These are phyloP conservation scores for Colletotrichum plurivorum DNA, from an alignment of 2,329 filamentous ascomycete genomes.

Conservation along the genomic window DNA sequence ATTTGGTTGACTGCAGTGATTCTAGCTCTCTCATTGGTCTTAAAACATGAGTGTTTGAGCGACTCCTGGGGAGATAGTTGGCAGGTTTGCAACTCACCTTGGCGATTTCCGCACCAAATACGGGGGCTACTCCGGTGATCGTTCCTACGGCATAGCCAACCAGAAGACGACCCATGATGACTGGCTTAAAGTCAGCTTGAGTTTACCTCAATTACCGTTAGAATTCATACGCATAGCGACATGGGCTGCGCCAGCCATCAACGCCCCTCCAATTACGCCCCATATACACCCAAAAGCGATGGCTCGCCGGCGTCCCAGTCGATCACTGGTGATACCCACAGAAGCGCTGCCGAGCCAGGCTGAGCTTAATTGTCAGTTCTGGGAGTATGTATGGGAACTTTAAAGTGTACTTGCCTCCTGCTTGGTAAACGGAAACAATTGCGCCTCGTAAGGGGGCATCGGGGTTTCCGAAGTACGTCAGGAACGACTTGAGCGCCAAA, in stretches of 20 bases:
- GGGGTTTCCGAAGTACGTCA: slow-evolving; percentile 52
- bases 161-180: slow-evolving; percentile 55
- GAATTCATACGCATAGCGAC: slow-evolving; percentile 56
- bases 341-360: slow-evolving; percentile 58
- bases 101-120: slow-evolving; percentile 58
- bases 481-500: slow-evolving; percentile 53
- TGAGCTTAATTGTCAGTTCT: slow-evolving; percentile 26
- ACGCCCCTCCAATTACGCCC: slow-evolving; percentile 54
- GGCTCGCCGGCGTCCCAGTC: slow-evolving; percentile 53
- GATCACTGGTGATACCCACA: slow-evolving; percentile 55
- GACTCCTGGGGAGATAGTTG: background rate
- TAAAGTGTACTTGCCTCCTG: slow-evolving; percentile 47
- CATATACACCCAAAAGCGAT: slow-evolving; percentile 57
- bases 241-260: slow-evolving; percentile 58
- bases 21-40: slow-evolving; percentile 55
- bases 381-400: too few species aligned
- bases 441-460: slow-evolving; percentile 53
- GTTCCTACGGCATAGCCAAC: slow-evolving; percentile 57
- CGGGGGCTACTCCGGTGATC: slow-evolving; percentile 57
- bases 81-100: slow-evolving; percentile 45
- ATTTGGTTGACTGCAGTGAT: slow-evolving; percentile 58
- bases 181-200: slow-evolving; percentile 39
- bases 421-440: slow-evolving; percentile 58
- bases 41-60: background rate
- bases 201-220: too few species aligned